These are phyloP conservation scores for Claviceps sp. DNA, from an alignment of 2,329 filamentous ascomycete genomes.

Conservation along the genomic window DNA sequence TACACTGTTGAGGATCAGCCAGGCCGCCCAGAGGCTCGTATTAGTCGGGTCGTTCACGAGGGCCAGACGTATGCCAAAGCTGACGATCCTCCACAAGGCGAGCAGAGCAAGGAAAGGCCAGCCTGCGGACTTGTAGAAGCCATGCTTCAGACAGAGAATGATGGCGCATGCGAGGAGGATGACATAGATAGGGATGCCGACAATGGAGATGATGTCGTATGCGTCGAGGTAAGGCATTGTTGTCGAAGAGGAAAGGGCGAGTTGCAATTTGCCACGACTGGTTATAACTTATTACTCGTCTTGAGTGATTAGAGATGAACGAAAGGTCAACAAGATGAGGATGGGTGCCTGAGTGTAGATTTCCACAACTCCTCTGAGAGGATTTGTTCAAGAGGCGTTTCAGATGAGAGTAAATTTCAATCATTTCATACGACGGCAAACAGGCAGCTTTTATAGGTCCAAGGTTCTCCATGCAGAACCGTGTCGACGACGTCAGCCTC, in stretches of 20 bases:
- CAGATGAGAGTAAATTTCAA: background rate
- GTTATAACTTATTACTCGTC: background rate
- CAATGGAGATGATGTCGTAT: slow-evolving; percentile 20
- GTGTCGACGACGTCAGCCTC: background rate
- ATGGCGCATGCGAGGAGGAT: slow-evolving; percentile 17
- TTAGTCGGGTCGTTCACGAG: slow-evolving; percentile 37
- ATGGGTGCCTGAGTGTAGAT: background rate
- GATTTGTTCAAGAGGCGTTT: background rate
- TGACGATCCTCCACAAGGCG: slow-evolving; percentile 42
- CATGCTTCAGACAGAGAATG: slow-evolving; percentile 31
- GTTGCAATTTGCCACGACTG: background rate
- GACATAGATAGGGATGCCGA: slow-evolving; percentile 18
- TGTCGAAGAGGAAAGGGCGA: background rate
- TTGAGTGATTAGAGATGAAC: background rate
- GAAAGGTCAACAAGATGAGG: background rate
- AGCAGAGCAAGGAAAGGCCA: slow-evolving; percentile 35
- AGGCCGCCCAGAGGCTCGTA: slow-evolving; percentile 19
- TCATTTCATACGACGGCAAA: background rate
- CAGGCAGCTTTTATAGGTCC: background rate
- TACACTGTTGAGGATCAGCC: slow-evolving; percentile 18
- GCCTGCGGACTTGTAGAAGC: background rate
- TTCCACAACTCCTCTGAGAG: background rate
- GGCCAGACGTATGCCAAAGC: slow-evolving; percentile 30
- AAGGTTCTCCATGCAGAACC: background rate
- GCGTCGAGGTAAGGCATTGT: slow-evolving; percentile 12